Evolutionary conservation across 495 filamentous ascomycete species (phyloP), one percentile per base, ranked within the genome.

Genomic region (Tuber calosporum): DNA sequence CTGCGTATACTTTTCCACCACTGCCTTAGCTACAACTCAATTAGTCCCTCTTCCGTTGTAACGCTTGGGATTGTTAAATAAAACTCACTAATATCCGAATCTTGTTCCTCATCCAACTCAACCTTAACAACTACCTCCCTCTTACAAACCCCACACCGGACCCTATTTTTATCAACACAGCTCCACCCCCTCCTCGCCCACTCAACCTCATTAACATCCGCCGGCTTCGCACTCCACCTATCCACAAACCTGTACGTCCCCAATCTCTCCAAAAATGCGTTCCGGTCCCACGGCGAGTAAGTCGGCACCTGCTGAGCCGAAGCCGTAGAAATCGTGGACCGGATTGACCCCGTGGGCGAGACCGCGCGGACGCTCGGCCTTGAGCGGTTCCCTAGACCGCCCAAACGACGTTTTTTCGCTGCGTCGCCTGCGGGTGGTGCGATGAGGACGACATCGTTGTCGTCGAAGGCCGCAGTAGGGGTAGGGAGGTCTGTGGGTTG

Each of bases 111-210:
- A 70, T 88, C 87, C 39, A 88, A 86, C 68, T 91, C 93, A 22
- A 96, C 84, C 81, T 89, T 91, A 38, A 99, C 91, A 4, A 93
- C 87, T 37, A 97, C 85, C 76, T 95, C 91, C 74, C 89, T 88
- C 74, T 89, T 89, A 81, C 95, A 98, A 6, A 94, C 88, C 41
- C 88, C 89, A 82, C 95, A 99, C 37, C 87, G 87, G 48, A 98
- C 93, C 17, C 90, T 89, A 82, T 95, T 91, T 77, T 88, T 89
- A 76, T 90, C 91, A 34, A 90, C 87, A 81, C 94, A 97, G 2
- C 89, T 86, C 95, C 95, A 99, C 2, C 95, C 95, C 41, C 91
- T 86, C 85, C 94, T 97, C 9, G 94, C 93, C 96, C 96, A 99
- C 82, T 92, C 89, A 8, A 97, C 91, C 83, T 98, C 95, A 80